Evolutionary conservation across 768 basidiomycete genomes (phyloP), one percentile per base, ranked within the genome.

Genomic region (Hygrophorus pudorinus): DNA sequence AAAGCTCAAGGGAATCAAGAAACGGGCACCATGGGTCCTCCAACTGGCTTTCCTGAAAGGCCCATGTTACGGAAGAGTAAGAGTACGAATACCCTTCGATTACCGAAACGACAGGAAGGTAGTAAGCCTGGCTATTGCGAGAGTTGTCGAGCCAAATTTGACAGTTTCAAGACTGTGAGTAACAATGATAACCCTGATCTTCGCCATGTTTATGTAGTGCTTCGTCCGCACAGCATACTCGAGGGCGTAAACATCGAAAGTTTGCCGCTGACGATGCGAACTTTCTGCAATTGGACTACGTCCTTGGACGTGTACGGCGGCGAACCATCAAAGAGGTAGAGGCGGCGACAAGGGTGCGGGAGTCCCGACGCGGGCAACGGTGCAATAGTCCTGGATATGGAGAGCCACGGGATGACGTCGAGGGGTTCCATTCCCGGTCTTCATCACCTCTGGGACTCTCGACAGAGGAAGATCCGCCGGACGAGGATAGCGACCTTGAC

Each of bases 41-140:
- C 85, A 0, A 57, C 66, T 17, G 57, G 56, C n/a, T 63, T 85
- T 45, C 79, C 82, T 6, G 71, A 70, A 28, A 70, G 72, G 34
- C 68, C 68, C 30, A 36, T 70, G 35, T 64, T 91, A 40, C 73
- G 76, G 55, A 90, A 85, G 64, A 84, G 84, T 57, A 76, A 78
- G 51, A 90, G 86, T 52, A 88, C 85, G 41, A 85, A 85, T 56
- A 85, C 82, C 1, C 62, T 89, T 38, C 71, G 73, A 54, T 66
- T 85, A 44, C 79, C 85, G 6, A 81, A 77, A 56, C 78, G 87
- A 31, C 86, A 91, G 46, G 90, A 94, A 65, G 80, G 79, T 13
- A 78, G 74, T 50, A 97, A 96, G 55, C 85, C 93, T 4, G 96
- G 96, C 4, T 98, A 97, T 62, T 99, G 96, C 61, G 96, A 99